A percentile compares a stretch with the other conserved stretches of the same genome.
Evolutionary conservation across 805 yeast species (phyloP).

Genomic region (Kodamaea kaohsiungensis): DNA sequence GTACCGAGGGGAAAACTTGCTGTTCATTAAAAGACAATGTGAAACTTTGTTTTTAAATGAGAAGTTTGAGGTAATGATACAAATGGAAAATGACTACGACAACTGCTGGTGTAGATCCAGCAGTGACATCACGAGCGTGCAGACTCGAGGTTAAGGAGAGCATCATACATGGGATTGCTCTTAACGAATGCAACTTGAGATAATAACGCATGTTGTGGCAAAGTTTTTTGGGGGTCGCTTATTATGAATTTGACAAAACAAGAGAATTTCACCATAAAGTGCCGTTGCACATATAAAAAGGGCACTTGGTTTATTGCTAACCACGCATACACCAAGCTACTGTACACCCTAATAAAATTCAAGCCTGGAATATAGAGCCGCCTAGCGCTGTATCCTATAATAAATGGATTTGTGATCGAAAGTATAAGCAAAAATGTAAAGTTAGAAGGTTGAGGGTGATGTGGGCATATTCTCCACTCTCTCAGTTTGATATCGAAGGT

Average conservation of each 20-base stretch:
- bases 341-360: not conserved
- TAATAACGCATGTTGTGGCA: not conserved
- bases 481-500: not conserved
- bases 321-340: not conserved
- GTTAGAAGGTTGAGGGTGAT: not conserved
- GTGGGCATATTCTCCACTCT: not conserved
- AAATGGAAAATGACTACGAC: slow-evolving; percentile 65
- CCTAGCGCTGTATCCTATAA: not conserved
- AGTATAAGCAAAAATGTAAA: not conserved
- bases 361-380: not conserved
- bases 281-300: not conserved
- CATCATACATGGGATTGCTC: not conserved
- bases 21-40: slow-evolving; percentile 59
- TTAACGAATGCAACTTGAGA: not conserved
- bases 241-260: not conserved
- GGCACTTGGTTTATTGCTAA: not conserved
- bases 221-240: no score
- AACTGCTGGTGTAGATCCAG: slow-evolving; percentile 64
- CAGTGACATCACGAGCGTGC: slow-evolving; percentile 1
- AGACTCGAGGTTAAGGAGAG: not conserved
- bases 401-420: not conserved
- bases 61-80: slow-evolving; percentile 59
- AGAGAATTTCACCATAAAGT: not conserved
- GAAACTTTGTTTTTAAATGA: slow-evolving; percentile 52
- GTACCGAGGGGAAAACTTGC: slow-evolving; percentile 62